phyloP scores from a whole-genome alignment of 306 rosid species.

The Castanopsis chinensis region DNA sequence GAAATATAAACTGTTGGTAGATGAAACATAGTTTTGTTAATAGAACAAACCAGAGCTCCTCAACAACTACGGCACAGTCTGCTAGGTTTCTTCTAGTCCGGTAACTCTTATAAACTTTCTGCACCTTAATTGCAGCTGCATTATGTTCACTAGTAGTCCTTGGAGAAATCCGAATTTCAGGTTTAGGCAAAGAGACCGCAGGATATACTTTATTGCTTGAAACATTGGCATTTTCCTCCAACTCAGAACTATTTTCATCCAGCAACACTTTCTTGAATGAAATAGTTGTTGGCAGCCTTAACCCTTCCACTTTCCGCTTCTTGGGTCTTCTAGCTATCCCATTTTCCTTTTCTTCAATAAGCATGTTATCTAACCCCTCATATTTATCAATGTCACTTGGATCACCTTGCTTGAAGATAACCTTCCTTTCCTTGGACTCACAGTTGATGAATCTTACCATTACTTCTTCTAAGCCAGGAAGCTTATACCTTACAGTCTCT shows the following conservation, averaged over 20 bases:
- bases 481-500: neutral
- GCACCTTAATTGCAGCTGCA: conserved; percentile 63
- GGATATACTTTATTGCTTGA: conserved; percentile 15
- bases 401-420: conserved; percentile 29
- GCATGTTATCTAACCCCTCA: conserved; percentile 15
- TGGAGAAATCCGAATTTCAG: conserved; percentile 23
- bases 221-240: conserved; percentile 14
- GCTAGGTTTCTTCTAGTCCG: conserved; percentile 70
- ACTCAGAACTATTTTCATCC: conserved; percentile 17
- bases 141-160: conserved; percentile 40
- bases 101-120: conserved; percentile 76
- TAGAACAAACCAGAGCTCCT: conserved; percentile 73
- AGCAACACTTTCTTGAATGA: conserved; percentile 27
- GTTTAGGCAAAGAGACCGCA: conserved; percentile 16
- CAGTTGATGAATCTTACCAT: conserved; percentile 21
- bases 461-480: conserved; percentile 27
- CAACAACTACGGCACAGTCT: conserved; percentile 81
- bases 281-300: conserved; percentile 37
- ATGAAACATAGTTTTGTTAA: neutral
- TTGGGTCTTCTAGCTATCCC: conserved; percentile 36
- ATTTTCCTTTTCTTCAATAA: conserved; percentile 42
- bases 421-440: conserved; percentile 35
- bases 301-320: conserved; percentile 36
- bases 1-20: neutral
- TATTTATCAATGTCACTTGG: conserved; percentile 15